Base-by-base conservation (phyloP, 495 filamentous ascomycete genomes). In the Aspergillus mulundensis region DNA sequence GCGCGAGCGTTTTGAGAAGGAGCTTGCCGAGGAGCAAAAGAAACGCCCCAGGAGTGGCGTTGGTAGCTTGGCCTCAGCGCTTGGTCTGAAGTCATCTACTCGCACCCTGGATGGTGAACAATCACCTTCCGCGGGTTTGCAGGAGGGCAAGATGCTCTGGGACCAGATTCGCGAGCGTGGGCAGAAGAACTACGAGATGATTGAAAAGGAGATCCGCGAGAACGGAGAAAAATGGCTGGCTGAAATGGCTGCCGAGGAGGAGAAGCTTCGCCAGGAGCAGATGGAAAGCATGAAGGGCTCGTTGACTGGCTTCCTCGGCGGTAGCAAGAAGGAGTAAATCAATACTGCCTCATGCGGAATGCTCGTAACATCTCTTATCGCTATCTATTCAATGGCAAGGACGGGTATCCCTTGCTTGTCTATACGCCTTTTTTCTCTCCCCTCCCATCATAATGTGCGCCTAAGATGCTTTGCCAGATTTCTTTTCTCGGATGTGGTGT, bases 221-320 rank as follows among this genome's bases (percentile, higher is more conserved):
- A 93, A 97, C 67, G 94, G 89, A 38, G 89, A 90, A 75, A 89
- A 91, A 72, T 95, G 91, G 90, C 76, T 97, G 62, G 88, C 87
- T 77, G 92, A 97, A 71, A 91, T 95, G 78, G 87, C 85, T 39
- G 84, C 84, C 38, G 81, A 87, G 58, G 85, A 89, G 70, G 91
- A 96, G 80, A 92, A 88, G 78, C 77, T 82, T 54, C 85, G 87
- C 60, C 87, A 95, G 60, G 91, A 95, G 74, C 85, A 86, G 69
- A 94, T 96, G 89, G 87, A 89, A 74, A 87, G 79, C 62, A 95
- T 89, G 87, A 87, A 84, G 72, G 79, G 75, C 57, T 81, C 82
- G 28, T 76, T 87, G 61, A 80, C 79, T 24, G 73, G 80, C 50
- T 76, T 80, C 66, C 81, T 86, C 61, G 79, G 80, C 49, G 62